Percentiles rank a stretch among this genome's conserved stretches.
These are phyloP conservation scores for Mallotus nudiflorus DNA, from an alignment of 345 rosid genomes.

Conservation along the genomic window DNA sequence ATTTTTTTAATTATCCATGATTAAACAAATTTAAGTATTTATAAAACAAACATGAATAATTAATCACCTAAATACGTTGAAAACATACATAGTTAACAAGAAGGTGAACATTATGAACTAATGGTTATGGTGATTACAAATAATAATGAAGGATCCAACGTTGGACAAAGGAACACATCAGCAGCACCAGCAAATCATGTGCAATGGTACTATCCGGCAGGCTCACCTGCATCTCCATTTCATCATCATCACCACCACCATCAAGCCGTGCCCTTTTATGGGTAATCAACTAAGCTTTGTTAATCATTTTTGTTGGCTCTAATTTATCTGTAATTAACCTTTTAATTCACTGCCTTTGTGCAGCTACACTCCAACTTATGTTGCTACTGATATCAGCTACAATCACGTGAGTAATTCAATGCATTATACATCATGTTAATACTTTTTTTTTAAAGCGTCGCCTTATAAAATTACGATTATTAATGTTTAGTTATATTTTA, in stretches of 20 bases:
- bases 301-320: neutral
- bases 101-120: too few relatives aligned
- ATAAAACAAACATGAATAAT: too few relatives aligned
- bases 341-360: neutral
- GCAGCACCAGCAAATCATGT: constrained; percentile 60
- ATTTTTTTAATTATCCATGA: too few relatives aligned
- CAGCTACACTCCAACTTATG: constrained; percentile 75
- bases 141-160: constrained; percentile 50
- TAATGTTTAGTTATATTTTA: too few relatives aligned
- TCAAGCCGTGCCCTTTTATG: constrained; percentile 78
- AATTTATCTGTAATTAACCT: neutral
- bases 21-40: too few relatives aligned
- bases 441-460: too few relatives aligned
- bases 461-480: too few relatives aligned
- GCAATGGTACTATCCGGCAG: constrained; percentile 82
- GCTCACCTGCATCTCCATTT: constrained; percentile 48
- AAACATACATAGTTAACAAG: too few relatives aligned
- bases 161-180: constrained; percentile 53
- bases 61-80: too few relatives aligned
- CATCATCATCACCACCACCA: constrained; percentile 48
- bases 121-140: constrained; percentile 33
- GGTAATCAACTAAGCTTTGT: constrained; percentile 34
- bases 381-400: constrained; percentile 58
- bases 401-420: constrained; percentile 56
- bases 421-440: too few relatives aligned